Percentiles rank a stretch among this genome's conserved stretches.
phyloP scores from a whole-genome alignment of 2,329 filamentous ascomycete genomes.

The Aspergillus sp. region DNA sequence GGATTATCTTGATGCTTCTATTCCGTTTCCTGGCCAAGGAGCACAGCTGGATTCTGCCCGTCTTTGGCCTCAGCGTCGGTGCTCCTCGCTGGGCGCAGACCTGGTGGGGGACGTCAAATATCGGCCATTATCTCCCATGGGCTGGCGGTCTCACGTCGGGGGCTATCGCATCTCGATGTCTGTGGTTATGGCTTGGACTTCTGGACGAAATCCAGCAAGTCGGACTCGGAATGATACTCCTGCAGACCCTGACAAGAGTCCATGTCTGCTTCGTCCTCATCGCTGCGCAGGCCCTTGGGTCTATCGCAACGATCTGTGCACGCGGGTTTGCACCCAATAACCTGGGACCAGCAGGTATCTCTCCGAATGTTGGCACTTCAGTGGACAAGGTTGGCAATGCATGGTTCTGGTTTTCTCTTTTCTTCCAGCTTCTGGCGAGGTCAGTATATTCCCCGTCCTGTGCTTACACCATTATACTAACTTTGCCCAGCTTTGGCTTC shows the following conservation, averaged over 20 bases:
- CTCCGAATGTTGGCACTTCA: conserved; percentile 59
- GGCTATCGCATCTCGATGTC: conserved; percentile 55
- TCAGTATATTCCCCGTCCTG: not conserved
- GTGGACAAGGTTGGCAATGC: conserved; percentile 47
- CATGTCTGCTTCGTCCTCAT: conserved; percentile 65
- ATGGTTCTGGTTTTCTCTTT: conserved; percentile 63
- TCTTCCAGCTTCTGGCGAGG: conserved; percentile 60
- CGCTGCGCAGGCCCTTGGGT: conserved; percentile 61
- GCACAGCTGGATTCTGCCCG: conserved; percentile 67
- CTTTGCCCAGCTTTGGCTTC: conserved; percentile 34
- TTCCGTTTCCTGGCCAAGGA: conserved; percentile 59
- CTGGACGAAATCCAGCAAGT: conserved; percentile 65
- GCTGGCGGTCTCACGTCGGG: conserved; percentile 54
- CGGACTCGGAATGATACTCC: conserved; percentile 66
- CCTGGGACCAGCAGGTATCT: conserved; percentile 61
- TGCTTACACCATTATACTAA: not conserved
- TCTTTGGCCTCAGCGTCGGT: conserved; percentile 65
- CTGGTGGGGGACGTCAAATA: conserved; percentile 62
- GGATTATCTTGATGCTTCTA: conserved; percentile 48
- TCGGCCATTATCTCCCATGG: conserved; percentile 65
- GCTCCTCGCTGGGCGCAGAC: conserved; percentile 68
- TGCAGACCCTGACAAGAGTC: conserved; percentile 64
- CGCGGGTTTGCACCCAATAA: conserved; percentile 61
- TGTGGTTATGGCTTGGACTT: conserved; percentile 69
- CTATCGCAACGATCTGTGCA: conserved; percentile 61